Percentiles rank a stretch among this genome's conserved stretches.
These are phyloP conservation scores for Luzula sylvatica DNA, from an alignment of 176 grass and related monocot genomes.

Conservation along the genomic window DNA sequence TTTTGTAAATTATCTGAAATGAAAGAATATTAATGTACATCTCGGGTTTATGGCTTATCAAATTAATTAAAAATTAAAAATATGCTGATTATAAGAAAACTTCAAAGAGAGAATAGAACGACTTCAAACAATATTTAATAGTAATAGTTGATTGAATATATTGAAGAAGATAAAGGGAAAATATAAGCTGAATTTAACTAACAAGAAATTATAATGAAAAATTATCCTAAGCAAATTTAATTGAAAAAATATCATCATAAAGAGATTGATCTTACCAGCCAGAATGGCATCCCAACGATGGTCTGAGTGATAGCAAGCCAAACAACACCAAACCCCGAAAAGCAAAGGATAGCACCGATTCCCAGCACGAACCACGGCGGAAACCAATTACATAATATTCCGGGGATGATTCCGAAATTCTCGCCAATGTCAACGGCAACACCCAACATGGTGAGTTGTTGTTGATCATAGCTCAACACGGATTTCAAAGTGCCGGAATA, in stretches of 20 bases:
- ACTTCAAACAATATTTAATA: no score
- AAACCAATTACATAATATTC: conserved; percentile 55
- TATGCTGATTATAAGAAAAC: no score
- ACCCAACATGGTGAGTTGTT: conserved; percentile 66
- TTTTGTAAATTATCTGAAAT: no score
- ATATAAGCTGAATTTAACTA: no score
- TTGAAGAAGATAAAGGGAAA: no score
- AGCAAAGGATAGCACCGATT: conserved; percentile 58
- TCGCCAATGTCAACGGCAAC: conserved; percentile 79
- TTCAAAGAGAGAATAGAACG: no score
- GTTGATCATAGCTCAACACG: conserved; percentile 61
- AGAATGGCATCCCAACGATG: conserved; percentile 50
- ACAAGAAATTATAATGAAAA: no score
- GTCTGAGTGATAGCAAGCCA: conserved; percentile 74
- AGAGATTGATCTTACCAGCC: conserved; percentile 33
- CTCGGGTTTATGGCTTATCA: no score
- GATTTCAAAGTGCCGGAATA: conserved; percentile 75
- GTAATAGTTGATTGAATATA: no score
- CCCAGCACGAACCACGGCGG: conserved; percentile 64
- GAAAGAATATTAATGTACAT: no score
- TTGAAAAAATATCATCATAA: neutral
- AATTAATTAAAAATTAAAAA: no score
- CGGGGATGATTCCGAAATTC: conserved; percentile 67
- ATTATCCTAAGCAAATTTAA: no score
- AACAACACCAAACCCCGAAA: conserved; percentile 58